Percentiles rank a stretch among this genome's conserved stretches.
phyloP scores from a whole-genome alignment of 1,139 yeast species.

The Candida dubliniensis region DNA sequence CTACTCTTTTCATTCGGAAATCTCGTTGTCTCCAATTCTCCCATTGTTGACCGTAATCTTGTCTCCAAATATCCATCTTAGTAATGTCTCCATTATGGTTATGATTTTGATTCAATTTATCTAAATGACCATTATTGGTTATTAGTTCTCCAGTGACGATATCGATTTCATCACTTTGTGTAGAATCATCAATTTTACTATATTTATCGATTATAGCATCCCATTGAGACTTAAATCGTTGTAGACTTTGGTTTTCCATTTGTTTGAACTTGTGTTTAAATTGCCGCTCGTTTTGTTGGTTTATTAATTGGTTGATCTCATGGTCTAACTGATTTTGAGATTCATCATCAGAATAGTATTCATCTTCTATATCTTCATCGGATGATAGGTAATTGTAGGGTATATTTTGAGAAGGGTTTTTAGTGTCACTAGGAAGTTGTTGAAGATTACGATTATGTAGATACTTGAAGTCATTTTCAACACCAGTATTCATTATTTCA shows the following conservation, averaged over 20 bases:
- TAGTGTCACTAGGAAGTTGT: no score
- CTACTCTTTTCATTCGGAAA: constrained; percentile 6
- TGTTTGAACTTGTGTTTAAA: constrained; percentile 20
- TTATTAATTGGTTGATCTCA: constrained; percentile 6
- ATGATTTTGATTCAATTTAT: constrained; percentile 29
- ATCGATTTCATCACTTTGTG: constrained; percentile 67
- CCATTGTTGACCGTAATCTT: constrained; percentile 20
- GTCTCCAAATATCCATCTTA: constrained; percentile 23
- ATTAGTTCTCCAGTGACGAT: constrained; percentile 57
- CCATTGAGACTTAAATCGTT: constrained; percentile 49
- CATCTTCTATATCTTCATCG: constrained; percentile 5
- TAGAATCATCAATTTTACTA: constrained; percentile 46
- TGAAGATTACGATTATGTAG: no score
- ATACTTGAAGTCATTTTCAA: no score
- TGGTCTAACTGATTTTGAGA: background rate
- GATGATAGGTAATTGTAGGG: no score
- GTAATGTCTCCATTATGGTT: constrained; percentile 6
- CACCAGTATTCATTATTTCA: no score
- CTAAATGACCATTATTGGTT: constrained; percentile 64
- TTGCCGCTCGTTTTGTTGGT: background rate
- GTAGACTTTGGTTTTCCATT: constrained; percentile 29
- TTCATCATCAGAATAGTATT: constrained; percentile 2
- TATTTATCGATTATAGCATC: constrained; percentile 54
- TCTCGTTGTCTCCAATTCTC: constrained; percentile 12
- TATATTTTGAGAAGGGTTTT: no score